A percentile compares a stretch with the other conserved stretches of the same genome.
Evolutionary conservation across 805 yeast genomes (phyloP).

Genomic region (Metschnikowia gruessii): DNA sequence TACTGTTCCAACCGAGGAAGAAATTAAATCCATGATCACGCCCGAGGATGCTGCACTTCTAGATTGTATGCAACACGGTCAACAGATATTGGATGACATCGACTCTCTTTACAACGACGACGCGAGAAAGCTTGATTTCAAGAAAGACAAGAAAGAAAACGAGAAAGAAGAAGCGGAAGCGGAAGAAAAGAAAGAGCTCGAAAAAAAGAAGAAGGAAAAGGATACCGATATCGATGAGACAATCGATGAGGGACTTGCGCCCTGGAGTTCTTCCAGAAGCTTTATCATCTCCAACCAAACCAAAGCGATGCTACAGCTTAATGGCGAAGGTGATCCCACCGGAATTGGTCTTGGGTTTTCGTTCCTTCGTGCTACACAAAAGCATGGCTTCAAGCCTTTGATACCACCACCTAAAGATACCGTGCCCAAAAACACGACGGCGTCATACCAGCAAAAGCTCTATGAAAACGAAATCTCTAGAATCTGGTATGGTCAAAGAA

Average conservation of each 20-base stretch:
- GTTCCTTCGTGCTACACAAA: slow-evolving; percentile 87
- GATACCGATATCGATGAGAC: slow-evolving; percentile 46
- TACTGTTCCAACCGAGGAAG: slow-evolving; percentile 70
- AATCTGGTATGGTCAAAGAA: slow-evolving; percentile 85
- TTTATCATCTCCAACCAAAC: slow-evolving; percentile 94
- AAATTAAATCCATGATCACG: slow-evolving; percentile 73
- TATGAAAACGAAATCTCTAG: slow-evolving; percentile 87
- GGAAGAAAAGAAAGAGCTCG: slow-evolving; percentile 24
- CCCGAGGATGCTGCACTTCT: slow-evolving; percentile 89
- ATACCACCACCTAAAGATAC: slow-evolving; percentile 35
- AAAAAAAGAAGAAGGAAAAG: slow-evolving; percentile 28
- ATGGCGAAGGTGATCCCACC: slow-evolving; percentile 93
- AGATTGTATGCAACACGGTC: slow-evolving; percentile 94
- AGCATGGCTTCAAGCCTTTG: slow-evolving; percentile 72
- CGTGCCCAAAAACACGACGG: slow-evolving; percentile 40
- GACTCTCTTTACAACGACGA: slow-evolving; percentile 49
- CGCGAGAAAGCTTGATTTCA: slow-evolving; percentile 27
- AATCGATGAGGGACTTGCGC: slow-evolving; percentile 80
- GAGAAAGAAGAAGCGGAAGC: slow-evolving; percentile 32
- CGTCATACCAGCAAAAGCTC: slow-evolving; percentile 71
- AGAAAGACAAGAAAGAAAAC: slow-evolving; percentile 31
- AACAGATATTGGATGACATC: slow-evolving; percentile 79
- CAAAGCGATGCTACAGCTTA: slow-evolving; percentile 91
- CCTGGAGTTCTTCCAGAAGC: slow-evolving; percentile 92
- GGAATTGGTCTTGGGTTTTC: slow-evolving; percentile 89